A percentile compares a stretch with the other conserved stretches of the same genome.
Evolutionary conservation across 192 early-diverging fungal genomes (phyloP).

Genomic region (Oehlia diaphana): DNA sequence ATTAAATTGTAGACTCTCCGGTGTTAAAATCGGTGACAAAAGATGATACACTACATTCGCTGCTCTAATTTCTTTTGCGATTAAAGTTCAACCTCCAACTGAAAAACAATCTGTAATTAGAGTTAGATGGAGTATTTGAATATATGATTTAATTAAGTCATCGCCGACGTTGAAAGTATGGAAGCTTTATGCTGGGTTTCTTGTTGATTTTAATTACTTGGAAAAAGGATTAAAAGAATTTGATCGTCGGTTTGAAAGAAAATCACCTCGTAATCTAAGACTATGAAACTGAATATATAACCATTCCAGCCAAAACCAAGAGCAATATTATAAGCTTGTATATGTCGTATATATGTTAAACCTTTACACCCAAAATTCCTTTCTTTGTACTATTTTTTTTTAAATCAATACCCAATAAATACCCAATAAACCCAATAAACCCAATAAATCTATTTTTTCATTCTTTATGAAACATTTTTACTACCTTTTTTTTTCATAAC

Average conservation of each 20-base stretch:
- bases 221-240: too few species aligned
- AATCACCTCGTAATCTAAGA: neutral
- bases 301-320: conserved; percentile 25
- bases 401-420: too few species aligned
- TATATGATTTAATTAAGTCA: conserved; percentile 6
- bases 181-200: neutral
- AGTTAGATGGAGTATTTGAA: conserved; percentile 1
- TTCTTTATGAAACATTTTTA: too few species aligned
- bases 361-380: neutral
- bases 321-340: conserved; percentile 29
- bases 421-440: neutral
- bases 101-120: conserved; percentile 25
- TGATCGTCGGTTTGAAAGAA: neutral
- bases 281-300: conserved; percentile 1
- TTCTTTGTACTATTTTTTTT: neutral
- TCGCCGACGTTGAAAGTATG: neutral
- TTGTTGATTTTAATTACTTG: neutral
- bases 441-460: too few species aligned
- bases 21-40: conserved; percentile 1
- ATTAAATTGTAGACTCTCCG: neutral
- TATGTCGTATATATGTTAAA: conserved; percentile 26
- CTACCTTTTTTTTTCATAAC: too few species aligned
- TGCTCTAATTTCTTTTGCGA: conserved; percentile 8
- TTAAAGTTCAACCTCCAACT: neutral
- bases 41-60: too few species aligned